Percentiles rank a stretch among this genome's conserved stretches.
phyloP scores from a whole-genome alignment of 495 filamentous ascomycete genomes.

The Penicillium odoratum region DNA sequence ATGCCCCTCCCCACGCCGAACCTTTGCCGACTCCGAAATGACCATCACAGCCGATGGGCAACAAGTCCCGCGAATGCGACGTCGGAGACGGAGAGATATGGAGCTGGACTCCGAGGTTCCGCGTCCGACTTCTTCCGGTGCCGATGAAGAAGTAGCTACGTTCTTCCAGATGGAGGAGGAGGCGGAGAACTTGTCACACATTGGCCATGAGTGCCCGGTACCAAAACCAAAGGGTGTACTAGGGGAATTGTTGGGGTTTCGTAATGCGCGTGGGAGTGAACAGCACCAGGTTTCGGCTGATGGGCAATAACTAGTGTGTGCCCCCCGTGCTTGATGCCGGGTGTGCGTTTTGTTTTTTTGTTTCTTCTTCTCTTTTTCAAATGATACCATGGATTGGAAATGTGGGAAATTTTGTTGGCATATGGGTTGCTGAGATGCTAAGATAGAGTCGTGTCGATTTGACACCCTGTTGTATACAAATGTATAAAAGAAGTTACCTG shows the following conservation, averaged over 20 bases:
- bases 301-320: constrained; percentile 11
- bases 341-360: constrained; percentile 18
- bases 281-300: constrained; percentile 16
- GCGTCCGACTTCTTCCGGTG: constrained; percentile 17
- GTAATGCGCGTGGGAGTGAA: constrained; percentile 16
- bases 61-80: constrained; percentile 36
- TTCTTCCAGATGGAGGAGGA: constrained; percentile 50
- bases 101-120: constrained; percentile 28
- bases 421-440: neutral
- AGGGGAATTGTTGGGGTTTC: constrained; percentile 72
- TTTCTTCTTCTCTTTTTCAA: constrained; percentile 22
- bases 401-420: constrained; percentile 13
- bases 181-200: constrained; percentile 35
- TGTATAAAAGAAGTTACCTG: constrained; percentile 2
- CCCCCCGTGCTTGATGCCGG: constrained; percentile 7
- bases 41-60: constrained; percentile 50
- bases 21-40: constrained; percentile 68
- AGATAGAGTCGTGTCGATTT: neutral
- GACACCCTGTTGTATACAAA: neutral
- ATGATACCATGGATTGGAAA: constrained; percentile 33
- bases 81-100: constrained; percentile 34
- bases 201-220: constrained; percentile 67
- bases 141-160: constrained; percentile 46
- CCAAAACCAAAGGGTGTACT: constrained; percentile 78
- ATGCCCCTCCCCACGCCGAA: constrained; percentile 79